phyloP scores from a whole-genome alignment of 2,329 filamentous ascomycete species.

The Phialocephala sp. region DNA sequence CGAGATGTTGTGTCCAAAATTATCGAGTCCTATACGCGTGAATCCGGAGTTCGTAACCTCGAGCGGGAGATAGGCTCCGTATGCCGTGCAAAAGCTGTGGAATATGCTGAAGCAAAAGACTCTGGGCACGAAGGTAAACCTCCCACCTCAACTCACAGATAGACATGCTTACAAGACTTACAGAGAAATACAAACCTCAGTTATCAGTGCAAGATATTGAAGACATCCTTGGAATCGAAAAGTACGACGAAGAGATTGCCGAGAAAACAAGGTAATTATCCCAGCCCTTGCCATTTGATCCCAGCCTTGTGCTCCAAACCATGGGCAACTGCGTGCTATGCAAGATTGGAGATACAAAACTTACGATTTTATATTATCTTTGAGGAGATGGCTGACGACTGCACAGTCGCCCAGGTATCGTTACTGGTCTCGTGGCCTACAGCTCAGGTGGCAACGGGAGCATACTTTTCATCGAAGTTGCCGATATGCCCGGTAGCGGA shows the following conservation, averaged over 20 bases:
- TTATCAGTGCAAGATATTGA: constrained; percentile 84
- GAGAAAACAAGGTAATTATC: constrained; percentile 65
- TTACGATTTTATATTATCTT: constrained; percentile 21
- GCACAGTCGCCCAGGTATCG: constrained; percentile 78
- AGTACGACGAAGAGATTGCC: constrained; percentile 93
- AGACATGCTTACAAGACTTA: constrained; percentile 17
- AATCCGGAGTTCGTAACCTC: constrained; percentile 93
- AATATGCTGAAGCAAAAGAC: constrained; percentile 91
- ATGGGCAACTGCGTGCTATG: constrained; percentile 18
- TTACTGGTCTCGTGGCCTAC: constrained; percentile 96
- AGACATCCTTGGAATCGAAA: constrained; percentile 88
- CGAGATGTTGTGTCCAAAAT: constrained; percentile 92
- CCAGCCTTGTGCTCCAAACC: constrained; percentile 17
- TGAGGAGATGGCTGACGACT: constrained; percentile 28
- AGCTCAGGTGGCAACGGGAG: constrained; percentile 90
- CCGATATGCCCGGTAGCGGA: constrained; percentile 93
- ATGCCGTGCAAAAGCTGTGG: constrained; percentile 92
- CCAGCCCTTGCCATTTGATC: constrained; percentile 1
- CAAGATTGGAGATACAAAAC: constrained; percentile 28
- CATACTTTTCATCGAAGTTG: constrained; percentile 97
- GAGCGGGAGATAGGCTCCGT: constrained; percentile 95
- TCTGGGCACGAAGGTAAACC: constrained; percentile 53
- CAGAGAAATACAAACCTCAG: constrained; percentile 71
- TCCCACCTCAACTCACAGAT: background rate
- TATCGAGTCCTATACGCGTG: constrained; percentile 94